phyloP scores from a whole-genome alignment of 2,329 filamentous ascomycete species.

The Fusarium sp. region DNA sequence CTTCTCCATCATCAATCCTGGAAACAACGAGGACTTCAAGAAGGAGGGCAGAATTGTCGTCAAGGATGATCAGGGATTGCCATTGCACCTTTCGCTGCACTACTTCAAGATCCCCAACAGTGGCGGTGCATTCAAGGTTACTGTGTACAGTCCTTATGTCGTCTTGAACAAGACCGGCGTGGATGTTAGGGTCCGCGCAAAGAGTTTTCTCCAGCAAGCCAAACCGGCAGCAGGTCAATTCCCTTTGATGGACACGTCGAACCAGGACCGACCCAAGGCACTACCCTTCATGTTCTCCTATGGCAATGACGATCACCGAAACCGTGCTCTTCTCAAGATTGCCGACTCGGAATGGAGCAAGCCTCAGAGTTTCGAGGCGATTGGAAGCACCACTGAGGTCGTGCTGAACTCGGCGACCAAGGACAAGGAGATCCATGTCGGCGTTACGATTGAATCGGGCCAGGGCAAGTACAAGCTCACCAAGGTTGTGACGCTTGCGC shows the following conservation, averaged over 20 bases:
- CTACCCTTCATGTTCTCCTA: slow-evolving; percentile 97
- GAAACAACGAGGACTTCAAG: slow-evolving; percentile 86
- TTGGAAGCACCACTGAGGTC: slow-evolving; percentile 91
- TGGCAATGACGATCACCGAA: slow-evolving; percentile 87
- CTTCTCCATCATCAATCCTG: slow-evolving; percentile 96
- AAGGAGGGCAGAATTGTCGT: slow-evolving; percentile 83
- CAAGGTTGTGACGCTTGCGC: slow-evolving; percentile 92
- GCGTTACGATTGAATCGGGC: slow-evolving; percentile 88
- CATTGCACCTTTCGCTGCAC: slow-evolving; percentile 85
- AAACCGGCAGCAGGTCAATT: slow-evolving; percentile 86
- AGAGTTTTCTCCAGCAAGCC: slow-evolving; percentile 86
- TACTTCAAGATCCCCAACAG: slow-evolving; percentile 92
- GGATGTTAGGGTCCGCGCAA: slow-evolving; percentile 87
- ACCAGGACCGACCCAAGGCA: slow-evolving; percentile 74
- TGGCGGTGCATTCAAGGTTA: slow-evolving; percentile 95
- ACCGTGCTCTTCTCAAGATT: slow-evolving; percentile 87
- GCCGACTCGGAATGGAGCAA: slow-evolving; percentile 96
- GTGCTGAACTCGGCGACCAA: slow-evolving; percentile 79
- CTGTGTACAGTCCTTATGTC: slow-evolving; percentile 94
- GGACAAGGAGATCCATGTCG: slow-evolving; percentile 87
- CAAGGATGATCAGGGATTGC: slow-evolving; percentile 85
- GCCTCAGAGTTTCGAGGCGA: slow-evolving; percentile 96
- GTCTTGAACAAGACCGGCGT: slow-evolving; percentile 95
- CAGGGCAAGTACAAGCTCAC: slow-evolving; percentile 98
- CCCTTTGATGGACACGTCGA: slow-evolving; percentile 62